Base-by-base conservation (phyloP, 352 stramenopile genomes). In the Pythium phragmiticola region DNA sequence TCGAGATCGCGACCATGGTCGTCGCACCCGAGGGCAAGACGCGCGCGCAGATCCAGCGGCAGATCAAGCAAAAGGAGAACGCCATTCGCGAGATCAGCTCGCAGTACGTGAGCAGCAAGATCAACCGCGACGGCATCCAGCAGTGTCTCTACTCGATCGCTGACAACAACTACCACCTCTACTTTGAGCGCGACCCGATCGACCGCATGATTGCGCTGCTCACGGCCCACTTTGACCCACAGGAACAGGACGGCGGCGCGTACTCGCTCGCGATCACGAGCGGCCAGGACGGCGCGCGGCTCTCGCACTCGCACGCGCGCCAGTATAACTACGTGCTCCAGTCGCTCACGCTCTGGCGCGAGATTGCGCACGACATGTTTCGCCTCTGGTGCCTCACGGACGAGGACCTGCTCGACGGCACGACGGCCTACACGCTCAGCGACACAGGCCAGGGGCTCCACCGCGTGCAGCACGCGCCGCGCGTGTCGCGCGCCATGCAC, bases 311-410 rank as follows among this genome's bases (percentile, higher is more conserved):
- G 56, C 96, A 99, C 70, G 69, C 87, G 68, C 80, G 94, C 7
- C 96, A 99, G 75, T 99, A 96, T 71, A 87, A 98, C 61, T 99
- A 98, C 71, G 95, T 98, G 43, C 76, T 98, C 46, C 96, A 99
- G 78, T 98, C 87, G 56, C 82, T 99, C 5, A 98, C 92, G 61
- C 84, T 99, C 7, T 99, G 96, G 96, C 84, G 92, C 28, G 93
- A 98, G 65, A 98, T 99, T 57, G 84, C 83, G 42, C 87, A 98
- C 72, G 96, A 98, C 65, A 98, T 98, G 91, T 98, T 98, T 69
- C 90, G 96, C 7, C 80, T 99, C 14, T 99, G 96, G 96, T 98
- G 87, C 59, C 72, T 97, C 43, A 94, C 93, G 54, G 96, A 98
- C 39, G 95, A 98, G 48, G 87, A 98, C 34, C 72, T 98, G 70